Base-by-base conservation (phyloP, 352 stramenopile species). In the Phytophthora sansomeana region DNA sequence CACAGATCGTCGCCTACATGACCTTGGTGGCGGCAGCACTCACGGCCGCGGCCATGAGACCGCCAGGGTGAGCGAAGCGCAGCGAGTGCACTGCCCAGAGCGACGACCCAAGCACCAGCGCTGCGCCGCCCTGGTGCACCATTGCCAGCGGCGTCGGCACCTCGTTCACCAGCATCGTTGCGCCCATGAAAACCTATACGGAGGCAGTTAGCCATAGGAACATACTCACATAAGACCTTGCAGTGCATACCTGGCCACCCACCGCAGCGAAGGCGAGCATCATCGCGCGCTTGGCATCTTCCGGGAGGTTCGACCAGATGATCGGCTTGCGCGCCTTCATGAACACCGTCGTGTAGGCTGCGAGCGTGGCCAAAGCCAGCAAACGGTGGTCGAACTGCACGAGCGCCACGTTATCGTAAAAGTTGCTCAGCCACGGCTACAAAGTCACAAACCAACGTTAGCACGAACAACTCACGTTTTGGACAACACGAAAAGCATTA, bases 381-480 rank as follows among this genome's bases (percentile, higher is more conserved):
- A 98, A 44, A 33, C 97, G 88, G 72, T 99, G 97, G 72, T 99
- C 95, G 36, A 98, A 92, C 74, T 99, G 97, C 44, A 99, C 97
- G 4, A 93, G 96, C 9, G 96, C 97, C 21, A 96, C 97, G 67
- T 99, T 99, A 59, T 99, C 96, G 63, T 98, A 95, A 30, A 98
- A 87, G 62, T 99, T 99, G 58, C 89, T 82, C 65, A 89, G 87
- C 64, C 75, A 88, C 1, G 95, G 95, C 65, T 86, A 33, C 54
- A 46, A 16, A 57, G 0, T 3, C 17, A 44, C 17, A 57, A 6
- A 19, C 19, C n/a, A 19, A 39, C 26, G 11, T 58, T 19, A 60
- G 28, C 32, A 46, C n/a, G 7, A 17, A 2, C 17, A 28, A 29
- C 6, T 26, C 39, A 6, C 21, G 21, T 24, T 24, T 24, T 3